Percentiles rank a stretch among this genome's conserved stretches.
Evolutionary conservation across 495 filamentous ascomycete species (phyloP).

Genomic region (Terfezia claveryi): DNA sequence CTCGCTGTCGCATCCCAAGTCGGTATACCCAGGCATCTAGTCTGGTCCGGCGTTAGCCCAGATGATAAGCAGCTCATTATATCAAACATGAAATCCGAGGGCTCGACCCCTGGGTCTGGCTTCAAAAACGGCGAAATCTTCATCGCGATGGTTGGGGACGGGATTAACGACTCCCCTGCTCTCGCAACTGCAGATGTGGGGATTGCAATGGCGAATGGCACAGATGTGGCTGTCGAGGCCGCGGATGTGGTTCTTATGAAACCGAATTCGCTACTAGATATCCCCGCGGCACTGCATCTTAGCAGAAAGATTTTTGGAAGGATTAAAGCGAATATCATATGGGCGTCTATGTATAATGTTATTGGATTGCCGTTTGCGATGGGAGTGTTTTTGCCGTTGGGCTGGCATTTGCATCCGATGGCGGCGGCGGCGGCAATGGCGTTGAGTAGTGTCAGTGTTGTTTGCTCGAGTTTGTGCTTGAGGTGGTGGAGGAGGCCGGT

Average conservation of each 20-base stretch:
- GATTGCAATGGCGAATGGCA: slow-evolving; percentile 78
- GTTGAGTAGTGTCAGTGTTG: slow-evolving; percentile 68
- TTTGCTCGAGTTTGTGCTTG: slow-evolving; percentile 57
- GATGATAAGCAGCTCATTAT: slow-evolving; percentile 76
- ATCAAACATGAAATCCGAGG: slow-evolving; percentile 43
- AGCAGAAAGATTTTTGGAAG: slow-evolving; percentile 67
- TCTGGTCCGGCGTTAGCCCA: slow-evolving; percentile 66
- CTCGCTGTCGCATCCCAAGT: slow-evolving; percentile 60
- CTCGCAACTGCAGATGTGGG: slow-evolving; percentile 81
- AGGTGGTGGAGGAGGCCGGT: slow-evolving; percentile 68
- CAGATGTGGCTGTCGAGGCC: slow-evolving; percentile 95
- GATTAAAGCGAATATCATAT: slow-evolving; percentile 81
- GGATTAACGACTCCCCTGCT: slow-evolving; percentile 96
- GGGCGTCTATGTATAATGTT: slow-evolving; percentile 84
- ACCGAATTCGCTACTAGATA: slow-evolving; percentile 71
- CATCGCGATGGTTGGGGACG: slow-evolving; percentile 95
- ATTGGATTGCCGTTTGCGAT: slow-evolving; percentile 90
- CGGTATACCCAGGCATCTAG: slow-evolving; percentile 50
- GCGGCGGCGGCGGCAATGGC: slow-evolving; percentile 93
- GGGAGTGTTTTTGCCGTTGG: slow-evolving; percentile 79
- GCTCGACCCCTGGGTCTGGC: slow-evolving; percentile 26
- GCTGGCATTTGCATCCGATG: slow-evolving; percentile 77
- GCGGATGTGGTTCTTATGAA: slow-evolving; percentile 93
- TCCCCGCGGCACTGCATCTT: slow-evolving; percentile 66
- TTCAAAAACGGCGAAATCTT: no score